These are phyloP conservation scores for Lactarius sp. DNA, from an alignment of 768 basidiomycete species.

Conservation along the genomic window DNA sequence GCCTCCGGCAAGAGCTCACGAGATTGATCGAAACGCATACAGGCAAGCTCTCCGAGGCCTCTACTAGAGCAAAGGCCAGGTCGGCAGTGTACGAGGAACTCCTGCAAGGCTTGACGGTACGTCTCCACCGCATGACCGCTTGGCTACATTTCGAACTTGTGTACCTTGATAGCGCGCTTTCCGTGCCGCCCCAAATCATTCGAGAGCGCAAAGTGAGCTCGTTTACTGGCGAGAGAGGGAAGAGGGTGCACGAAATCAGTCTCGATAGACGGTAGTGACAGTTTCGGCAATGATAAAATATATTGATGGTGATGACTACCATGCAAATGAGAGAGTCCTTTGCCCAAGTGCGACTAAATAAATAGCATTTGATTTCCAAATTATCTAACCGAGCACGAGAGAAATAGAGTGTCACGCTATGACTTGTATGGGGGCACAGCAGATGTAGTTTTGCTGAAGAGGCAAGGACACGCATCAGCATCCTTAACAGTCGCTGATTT, in stretches of 20 bases:
- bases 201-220: slow-evolving; percentile 81
- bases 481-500: too few species aligned
- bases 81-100: slow-evolving; percentile 71
- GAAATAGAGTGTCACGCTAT: slow-evolving; percentile 4
- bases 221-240: slow-evolving; percentile 83
- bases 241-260: slow-evolving; percentile 59
- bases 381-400: neutral
- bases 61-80: slow-evolving; percentile 61
- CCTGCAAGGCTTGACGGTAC: slow-evolving; percentile 69
- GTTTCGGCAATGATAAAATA: neutral
- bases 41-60: slow-evolving; percentile 54
- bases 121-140: slow-evolving; percentile 30
- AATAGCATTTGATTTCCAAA: slow-evolving; percentile 6
- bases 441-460: slow-evolving; percentile 13
- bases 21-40: slow-evolving; percentile 74
- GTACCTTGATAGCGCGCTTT: slow-evolving; percentile 49
- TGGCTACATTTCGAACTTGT: slow-evolving; percentile 1
- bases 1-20: slow-evolving; percentile 79
- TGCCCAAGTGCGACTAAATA: slow-evolving; percentile 1
- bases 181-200: slow-evolving; percentile 62
- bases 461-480: neutral
- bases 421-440: slow-evolving; percentile 36
- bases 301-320: slow-evolving; percentile 1
- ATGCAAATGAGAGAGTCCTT: slow-evolving; percentile 1
- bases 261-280: slow-evolving; percentile 15